Percentiles rank a stretch among this genome's conserved stretches.
phyloP scores from a whole-genome alignment of 2,329 filamentous ascomycete species.

The Ophiostoma angusticollis region DNA sequence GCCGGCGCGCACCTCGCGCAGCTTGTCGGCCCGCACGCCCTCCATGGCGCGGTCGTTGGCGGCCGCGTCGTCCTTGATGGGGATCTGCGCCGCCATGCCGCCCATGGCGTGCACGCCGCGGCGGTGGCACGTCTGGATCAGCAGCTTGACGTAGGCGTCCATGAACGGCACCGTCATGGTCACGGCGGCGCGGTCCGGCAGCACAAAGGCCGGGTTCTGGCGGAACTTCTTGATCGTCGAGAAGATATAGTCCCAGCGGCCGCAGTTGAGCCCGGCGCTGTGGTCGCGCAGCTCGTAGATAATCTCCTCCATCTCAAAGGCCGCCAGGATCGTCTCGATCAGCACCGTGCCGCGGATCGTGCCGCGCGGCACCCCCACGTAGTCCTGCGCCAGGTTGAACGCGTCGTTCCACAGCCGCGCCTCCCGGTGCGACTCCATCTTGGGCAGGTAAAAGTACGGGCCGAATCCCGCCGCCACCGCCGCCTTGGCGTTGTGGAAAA shows the following conservation, averaged over 20 bases:
- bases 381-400: constrained; percentile 93
- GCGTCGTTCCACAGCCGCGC: constrained; percentile 96
- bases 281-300: constrained; percentile 98
- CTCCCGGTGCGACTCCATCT: constrained; percentile 97
- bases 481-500: constrained; percentile 95
- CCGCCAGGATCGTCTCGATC: constrained; percentile 94
- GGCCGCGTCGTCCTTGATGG: constrained; percentile 85
- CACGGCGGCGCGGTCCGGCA: constrained; percentile 79
- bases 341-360: constrained; percentile 91
- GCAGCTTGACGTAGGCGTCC: constrained; percentile 89
- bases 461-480: constrained; percentile 71
- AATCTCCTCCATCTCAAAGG: constrained; percentile 99
- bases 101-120: constrained; percentile 98
- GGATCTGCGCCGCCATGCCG: constrained; percentile 97
- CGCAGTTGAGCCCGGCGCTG: constrained; percentile 92
- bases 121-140: constrained; percentile 96
- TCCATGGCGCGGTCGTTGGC: constrained; percentile 95
- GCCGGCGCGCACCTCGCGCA: constrained; percentile 86
- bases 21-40: constrained; percentile 83
- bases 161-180: constrained; percentile 99
- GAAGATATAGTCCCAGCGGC: constrained; percentile 99
- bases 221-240: constrained; percentile 99
- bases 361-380: constrained; percentile 74
- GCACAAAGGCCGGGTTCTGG: constrained; percentile 80
- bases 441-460: constrained; percentile 95